Conservation (phyloP, 495 filamentous ascomycete genomes). For the Neurospora sp. region DNA sequence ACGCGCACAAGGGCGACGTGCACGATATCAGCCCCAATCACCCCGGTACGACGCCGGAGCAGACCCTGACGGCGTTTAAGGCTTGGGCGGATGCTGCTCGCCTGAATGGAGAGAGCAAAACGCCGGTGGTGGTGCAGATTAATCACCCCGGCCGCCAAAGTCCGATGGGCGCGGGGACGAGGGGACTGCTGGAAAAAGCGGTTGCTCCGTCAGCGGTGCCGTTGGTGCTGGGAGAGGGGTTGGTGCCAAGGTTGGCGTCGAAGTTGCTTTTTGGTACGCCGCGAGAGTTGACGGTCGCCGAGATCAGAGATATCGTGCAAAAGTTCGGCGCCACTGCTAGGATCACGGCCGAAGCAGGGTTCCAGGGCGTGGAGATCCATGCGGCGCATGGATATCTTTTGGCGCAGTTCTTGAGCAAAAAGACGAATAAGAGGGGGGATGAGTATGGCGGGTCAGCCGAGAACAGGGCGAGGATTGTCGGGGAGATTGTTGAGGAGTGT, state of each 20-base stretch:
- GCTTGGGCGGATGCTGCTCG: slow-evolving; percentile 31
- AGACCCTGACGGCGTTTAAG: slow-evolving; percentile 30
- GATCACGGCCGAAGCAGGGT: slow-evolving; percentile 57
- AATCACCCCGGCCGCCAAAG: slow-evolving; percentile 52
- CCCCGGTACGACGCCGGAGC: slow-evolving; percentile 9
- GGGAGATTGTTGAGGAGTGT: slow-evolving; percentile 49
- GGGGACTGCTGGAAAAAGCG: slow-evolving; percentile 35
- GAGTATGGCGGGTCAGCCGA: slow-evolving; percentile 57
- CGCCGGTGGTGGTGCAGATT: slow-evolving; percentile 45
- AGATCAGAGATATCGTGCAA: slow-evolving; percentile 44
- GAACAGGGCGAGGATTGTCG: slow-evolving; percentile 50
- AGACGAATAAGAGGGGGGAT: slow-evolving; percentile 53
- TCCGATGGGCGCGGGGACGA: slow-evolving; percentile 31
- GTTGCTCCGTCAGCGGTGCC: slow-evolving; percentile 27
- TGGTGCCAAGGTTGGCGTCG: slow-evolving; percentile 41
- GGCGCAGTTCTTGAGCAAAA: slow-evolving; percentile 58
- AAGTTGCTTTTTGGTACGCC: slow-evolving; percentile 49
- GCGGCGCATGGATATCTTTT: slow-evolving; percentile 65
- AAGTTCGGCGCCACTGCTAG: slow-evolving; percentile 50
- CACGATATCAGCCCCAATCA: slow-evolving; percentile 28
- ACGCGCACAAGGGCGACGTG: slow-evolving; percentile 36
- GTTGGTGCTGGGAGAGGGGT: slow-evolving; percentile 24
- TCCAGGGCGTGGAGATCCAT: slow-evolving; percentile 68
- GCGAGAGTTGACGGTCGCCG: slow-evolving; percentile 40
- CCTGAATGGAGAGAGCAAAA: slow-evolving; percentile 28